These are phyloP conservation scores for Diplotaxis tenuifolia DNA, from an alignment of 345 rosid genomes.

Conservation along the genomic window DNA sequence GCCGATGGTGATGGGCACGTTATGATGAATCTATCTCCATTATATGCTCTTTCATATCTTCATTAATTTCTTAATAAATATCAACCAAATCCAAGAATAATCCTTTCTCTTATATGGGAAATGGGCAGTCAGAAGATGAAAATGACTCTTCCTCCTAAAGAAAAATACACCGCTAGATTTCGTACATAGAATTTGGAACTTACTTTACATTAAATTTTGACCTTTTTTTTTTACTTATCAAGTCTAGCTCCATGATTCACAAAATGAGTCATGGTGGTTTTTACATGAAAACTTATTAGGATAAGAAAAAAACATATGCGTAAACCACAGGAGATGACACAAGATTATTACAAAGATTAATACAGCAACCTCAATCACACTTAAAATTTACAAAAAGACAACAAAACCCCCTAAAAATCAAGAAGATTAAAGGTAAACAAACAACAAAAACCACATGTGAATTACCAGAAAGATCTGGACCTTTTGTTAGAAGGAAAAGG, in stretches of 20 bases:
- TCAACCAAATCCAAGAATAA: constrained; percentile 23
- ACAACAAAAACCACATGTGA: not conserved
- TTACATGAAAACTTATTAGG: not conserved
- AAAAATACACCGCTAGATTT: not conserved
- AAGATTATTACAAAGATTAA: constrained; percentile 19
- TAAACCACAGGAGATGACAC: not conserved
- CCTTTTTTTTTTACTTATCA: not conserved
- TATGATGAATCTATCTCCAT: constrained; percentile 18
- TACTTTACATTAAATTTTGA: not conserved
- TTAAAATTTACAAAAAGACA: constrained; percentile 30
- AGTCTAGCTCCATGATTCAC: not conserved
- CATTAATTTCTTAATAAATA: not conserved
- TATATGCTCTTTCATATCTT: constrained; percentile 18
- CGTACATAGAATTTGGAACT: not conserved
- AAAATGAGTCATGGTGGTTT: not conserved
- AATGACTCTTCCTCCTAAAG: constrained; percentile 1
- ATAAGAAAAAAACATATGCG: not conserved
- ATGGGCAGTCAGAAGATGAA: constrained; percentile 12
- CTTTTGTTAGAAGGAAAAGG: constrained; percentile 52
- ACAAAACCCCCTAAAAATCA: constrained; percentile 13
- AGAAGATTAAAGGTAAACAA: not conserved
- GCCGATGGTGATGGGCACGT: constrained; percentile 36
- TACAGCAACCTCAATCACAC: constrained; percentile 17
- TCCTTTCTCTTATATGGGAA: constrained; percentile 2
- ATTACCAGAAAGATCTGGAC: constrained; percentile 51